Evolutionary conservation across 2,329 filamentous ascomycete genomes (phyloP), one percentile per base, ranked within the genome.

Genomic region (Xylaria sp.): DNA sequence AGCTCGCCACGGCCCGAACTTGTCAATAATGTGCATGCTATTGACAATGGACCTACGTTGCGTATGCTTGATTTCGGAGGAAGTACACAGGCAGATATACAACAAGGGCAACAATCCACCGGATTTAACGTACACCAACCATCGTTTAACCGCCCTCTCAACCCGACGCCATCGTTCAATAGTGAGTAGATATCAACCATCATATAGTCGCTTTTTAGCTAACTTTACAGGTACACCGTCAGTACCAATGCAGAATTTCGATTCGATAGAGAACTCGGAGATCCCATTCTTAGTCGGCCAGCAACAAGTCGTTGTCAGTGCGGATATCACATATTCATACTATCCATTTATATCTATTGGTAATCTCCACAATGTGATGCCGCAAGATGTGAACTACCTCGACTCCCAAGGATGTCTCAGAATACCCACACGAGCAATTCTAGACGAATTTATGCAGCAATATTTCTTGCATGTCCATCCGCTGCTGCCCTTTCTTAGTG

Each of bases 381-480:
- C 77, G 0, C 79, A 82, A 65, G 81, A 83, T 66, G 76, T 82
- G 62, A 79, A 78, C 61, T 83, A 79, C 63, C 73, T 84, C 37
- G 77, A 79, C 51, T 73, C 77, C 0, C 80, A 83, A 63, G 78
- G 79, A 4, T 83, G 80, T 64, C 73, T 84, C 1, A 76, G 77
- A 17, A 71, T 84, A 6, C 82, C 82, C 0, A 78, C 75, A 0
- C 73, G 75, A 21, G 61, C 72, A 0, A 72, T 80, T 1, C 71
- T 83, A 0, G 78, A 83, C 54, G 79, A 82, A 52, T 83, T 85
- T 60, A 74, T 84, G 4, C 76, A 79, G 66, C 78, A 82, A 51
- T 82, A 81, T 64, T 82, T 82, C 58, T 69, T 81, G 12, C 79
- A 81, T 56, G 78, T 82, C n/a, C 80, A 82, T 57, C 79, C 79